Base-by-base conservation (phyloP, 495 filamentous ascomycete species). In the Cladorrhinum samala region DNA sequence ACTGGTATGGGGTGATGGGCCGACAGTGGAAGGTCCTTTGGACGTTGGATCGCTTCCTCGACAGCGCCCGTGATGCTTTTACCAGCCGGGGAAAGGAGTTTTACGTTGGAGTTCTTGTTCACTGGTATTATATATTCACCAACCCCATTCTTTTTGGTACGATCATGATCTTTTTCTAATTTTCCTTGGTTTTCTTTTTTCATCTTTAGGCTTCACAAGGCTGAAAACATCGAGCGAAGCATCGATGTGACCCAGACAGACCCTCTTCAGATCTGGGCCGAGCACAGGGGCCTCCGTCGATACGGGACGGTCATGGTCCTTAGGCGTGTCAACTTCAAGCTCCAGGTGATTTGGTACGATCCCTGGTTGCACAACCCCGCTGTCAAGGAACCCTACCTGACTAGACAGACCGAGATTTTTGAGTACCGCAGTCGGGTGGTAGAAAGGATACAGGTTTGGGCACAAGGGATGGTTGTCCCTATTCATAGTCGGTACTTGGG, bases 261-360 rank as follows among this genome's bases (percentile, higher is more conserved):
- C 16, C 20, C 46, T n/a, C 25, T 49, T 3, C 9, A 38, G 3
- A 49, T 49, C 46, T 49, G 46, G 46, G 18, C 46, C 9, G 17
- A 7, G 5, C 13, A 38, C 17, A n/a, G 17, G 13, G 19, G 13
- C 46, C 30, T 49, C 3, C 46, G 46, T 8, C 24, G 25, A 11
- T 49, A 9, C 25, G 46, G 46, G 2, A 49, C 27, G 24, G 46
- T 49, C 16, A 14, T 49, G 3, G 16, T 49, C 24, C 27, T 49
- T 1, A 7, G 25, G 21, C 46, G 46, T 25, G 21, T 24, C n/a
- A n/a, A 19, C 7, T 7, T 20, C 25, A 6, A 49, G 46, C 25
- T 49, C 13, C 46, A 49, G 46, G 16, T 49, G 6, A 20, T 37
- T 5, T 49, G 46, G 46, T 38, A 49, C 30, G 46, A 49, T 25